Evolutionary conservation across 2,329 filamentous ascomycete genomes (phyloP).

Genomic region (Botryotinia globosa): DNA sequence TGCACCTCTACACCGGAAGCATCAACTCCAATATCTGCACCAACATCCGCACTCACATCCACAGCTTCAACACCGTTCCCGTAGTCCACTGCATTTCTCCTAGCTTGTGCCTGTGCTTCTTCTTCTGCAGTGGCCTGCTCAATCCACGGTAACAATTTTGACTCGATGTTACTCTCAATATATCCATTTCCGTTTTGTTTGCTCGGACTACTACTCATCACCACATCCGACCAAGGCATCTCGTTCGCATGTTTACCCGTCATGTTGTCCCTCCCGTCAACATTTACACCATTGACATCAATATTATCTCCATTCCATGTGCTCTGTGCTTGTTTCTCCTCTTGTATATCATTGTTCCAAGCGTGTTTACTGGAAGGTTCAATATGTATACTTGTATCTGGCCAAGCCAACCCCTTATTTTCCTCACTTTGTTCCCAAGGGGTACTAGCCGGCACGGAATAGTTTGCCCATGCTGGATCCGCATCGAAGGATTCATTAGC

Average conservation of each 20-base stretch:
- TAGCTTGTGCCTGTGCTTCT: constrained; percentile 17
- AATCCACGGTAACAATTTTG: constrained; percentile 18
- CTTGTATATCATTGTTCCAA: neutral
- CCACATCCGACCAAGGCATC: constrained; percentile 14
- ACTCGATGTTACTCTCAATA: constrained; percentile 18
- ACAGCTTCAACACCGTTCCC: neutral
- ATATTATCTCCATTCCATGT: constrained; percentile 7
- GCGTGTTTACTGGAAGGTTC: neutral
- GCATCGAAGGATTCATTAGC: constrained; percentile 5
- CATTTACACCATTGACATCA: neutral
- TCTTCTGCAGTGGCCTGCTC: constrained; percentile 18
- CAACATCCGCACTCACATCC: neutral
- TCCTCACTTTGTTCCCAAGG: constrained; percentile 5
- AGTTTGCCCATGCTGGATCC: constrained; percentile 9
- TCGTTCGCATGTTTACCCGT: neutral
- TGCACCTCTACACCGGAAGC: neutral
- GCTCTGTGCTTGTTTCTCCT: neutral
- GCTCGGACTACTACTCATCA: constrained; percentile 7
- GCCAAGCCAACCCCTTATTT: constrained; percentile 7
- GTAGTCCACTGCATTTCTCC: constrained; percentile 3
- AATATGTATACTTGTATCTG: constrained; percentile 5
- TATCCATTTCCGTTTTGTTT: constrained; percentile 14
- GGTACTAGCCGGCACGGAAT: neutral
- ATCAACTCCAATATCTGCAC: neutral
- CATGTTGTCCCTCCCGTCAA: neutral